Base-by-base conservation (phyloP, 2,329 filamentous ascomycete species). In the Leptographium galeiforme region DNA sequence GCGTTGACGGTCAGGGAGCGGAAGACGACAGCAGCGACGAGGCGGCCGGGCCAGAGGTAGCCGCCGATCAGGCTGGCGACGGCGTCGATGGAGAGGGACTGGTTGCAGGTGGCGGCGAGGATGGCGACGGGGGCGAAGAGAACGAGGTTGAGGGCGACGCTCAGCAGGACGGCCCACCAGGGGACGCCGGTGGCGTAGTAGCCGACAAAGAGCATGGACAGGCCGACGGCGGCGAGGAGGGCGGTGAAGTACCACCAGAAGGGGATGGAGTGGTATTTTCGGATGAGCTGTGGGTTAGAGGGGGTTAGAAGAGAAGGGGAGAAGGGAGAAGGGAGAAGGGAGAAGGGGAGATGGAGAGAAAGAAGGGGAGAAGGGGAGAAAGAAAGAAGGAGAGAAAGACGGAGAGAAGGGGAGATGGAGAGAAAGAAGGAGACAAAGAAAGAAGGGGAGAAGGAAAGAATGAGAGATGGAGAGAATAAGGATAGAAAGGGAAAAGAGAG, bases 11-110 rank as follows among this genome's bases (percentile, higher is more conserved):
- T 66, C 30, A 48, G 14, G 32, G 30, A 48, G 45, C 86, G 86
- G 70, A 87, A 87, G 68, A 87, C 75, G 82, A 87, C 87, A 75
- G 85, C 82, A 49, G 82, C 81, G 55, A 87, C 71, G 1, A 84
- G 83, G 6, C 75, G 74, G 30, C 84, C 84, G 0, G 83, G 83
- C 48, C 84, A 76, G 72, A 87, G 82, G 64, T 87, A 87, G 7
- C 84, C 84, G 55, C 84, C 75, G 55, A 87, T 76, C 60, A 83
- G 85, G 62, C 85, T 82, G 13, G 82, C 84, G 53, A 87, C 67
- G 18, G 87, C 81, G 59, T 85, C 85, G 16, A 87, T 70, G 4
- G 81, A 81, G 5, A 86, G 70, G 61, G 79, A 76, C 47, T 77
- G 75, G 62, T 80, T 53, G 43, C 78, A 78, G 53, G 79, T 75